Evolutionary conservation across 176 grass and related monocot species (phyloP).

Genomic region (Musa troglodytarum): DNA sequence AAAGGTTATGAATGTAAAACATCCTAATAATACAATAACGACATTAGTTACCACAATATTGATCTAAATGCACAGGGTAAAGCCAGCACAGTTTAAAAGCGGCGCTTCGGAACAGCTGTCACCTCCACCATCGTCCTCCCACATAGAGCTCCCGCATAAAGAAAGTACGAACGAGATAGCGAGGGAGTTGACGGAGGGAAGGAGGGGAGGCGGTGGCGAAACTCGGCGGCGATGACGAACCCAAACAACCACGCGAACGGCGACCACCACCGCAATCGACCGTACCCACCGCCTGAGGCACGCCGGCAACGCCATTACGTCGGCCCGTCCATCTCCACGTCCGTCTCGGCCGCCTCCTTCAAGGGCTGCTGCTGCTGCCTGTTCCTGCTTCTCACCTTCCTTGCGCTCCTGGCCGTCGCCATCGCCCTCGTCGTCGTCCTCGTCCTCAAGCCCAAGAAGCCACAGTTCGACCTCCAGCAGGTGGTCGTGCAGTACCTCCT

Average conservation of each 20-base stretch:
- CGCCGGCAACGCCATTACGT: slow-evolving; percentile 6
- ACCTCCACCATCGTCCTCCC: no score
- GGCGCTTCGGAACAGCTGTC: no score
- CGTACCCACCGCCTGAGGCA: slow-evolving; percentile 33
- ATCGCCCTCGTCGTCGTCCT: slow-evolving; percentile 11
- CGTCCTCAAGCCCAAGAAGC: slow-evolving; percentile 25
- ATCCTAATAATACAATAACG: no score
- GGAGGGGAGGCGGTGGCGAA: neutral
- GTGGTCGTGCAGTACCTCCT: slow-evolving; percentile 20
- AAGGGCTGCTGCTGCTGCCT: slow-evolving; percentile 25
- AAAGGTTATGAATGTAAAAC: no score
- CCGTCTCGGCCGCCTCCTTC: slow-evolving; percentile 12
- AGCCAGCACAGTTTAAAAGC: no score
- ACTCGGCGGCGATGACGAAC: neutral
- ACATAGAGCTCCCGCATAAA: no score
- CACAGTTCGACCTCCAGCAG: slow-evolving; percentile 24
- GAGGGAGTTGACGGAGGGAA: neutral
- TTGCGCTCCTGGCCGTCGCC: slow-evolving; percentile 14
- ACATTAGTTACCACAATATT: no score
- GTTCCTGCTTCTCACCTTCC: slow-evolving; percentile 19
- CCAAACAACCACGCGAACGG: neutral
- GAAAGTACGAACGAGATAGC: no score
- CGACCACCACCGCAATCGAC: neutral
- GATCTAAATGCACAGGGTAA: no score
- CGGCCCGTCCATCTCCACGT: neutral